Evolutionary conservation across 2,329 filamentous ascomycete species (phyloP).

Genomic region (Fusarium incarnatum): DNA sequence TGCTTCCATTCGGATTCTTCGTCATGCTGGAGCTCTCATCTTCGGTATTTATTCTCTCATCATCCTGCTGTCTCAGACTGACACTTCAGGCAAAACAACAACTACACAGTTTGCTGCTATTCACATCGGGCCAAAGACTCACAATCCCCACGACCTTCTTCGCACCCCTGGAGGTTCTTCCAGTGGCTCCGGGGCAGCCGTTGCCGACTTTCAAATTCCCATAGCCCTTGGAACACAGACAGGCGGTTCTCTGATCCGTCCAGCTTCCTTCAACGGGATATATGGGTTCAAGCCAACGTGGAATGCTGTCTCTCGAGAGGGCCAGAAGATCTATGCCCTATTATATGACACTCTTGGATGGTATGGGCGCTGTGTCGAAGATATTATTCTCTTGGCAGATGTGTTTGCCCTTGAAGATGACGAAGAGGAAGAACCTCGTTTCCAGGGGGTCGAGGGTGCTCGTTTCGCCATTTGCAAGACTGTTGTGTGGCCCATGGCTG

Average conservation of each 20-base stretch:
- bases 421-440: slow-evolving; percentile 52
- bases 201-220: slow-evolving; percentile 72
- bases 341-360: slow-evolving; percentile 73
- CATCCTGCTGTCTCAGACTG: not conserved
- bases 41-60: slow-evolving; percentile 48
- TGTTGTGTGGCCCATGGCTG: slow-evolving; percentile 63
- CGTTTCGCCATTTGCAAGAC: slow-evolving; percentile 69
- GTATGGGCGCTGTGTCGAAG: slow-evolving; percentile 68
- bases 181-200: slow-evolving; percentile 74
- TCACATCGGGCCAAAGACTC: slow-evolving; percentile 63
- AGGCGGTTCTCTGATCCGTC: slow-evolving; percentile 72
- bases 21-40: slow-evolving; percentile 68
- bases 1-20: slow-evolving; percentile 62
- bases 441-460: slow-evolving; percentile 58
- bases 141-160: slow-evolving; percentile 72
- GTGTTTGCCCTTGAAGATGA: slow-evolving; percentile 65
- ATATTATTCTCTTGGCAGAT: slow-evolving; percentile 68
- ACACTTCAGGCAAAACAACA: slow-evolving; percentile 50
- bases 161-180: slow-evolving; percentile 77
- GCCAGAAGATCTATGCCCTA: slow-evolving; percentile 68
- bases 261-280: slow-evolving; percentile 74
- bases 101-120: slow-evolving; percentile 74
- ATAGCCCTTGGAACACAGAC: slow-evolving; percentile 75
- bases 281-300: slow-evolving; percentile 76
- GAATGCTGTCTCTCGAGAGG: slow-evolving; percentile 72